A percentile compares a stretch with the other conserved stretches of the same genome.
These are phyloP conservation scores for Micractinium conductrix DNA, from an alignment of 139 green algal genomes.

Conservation along the genomic window DNA sequence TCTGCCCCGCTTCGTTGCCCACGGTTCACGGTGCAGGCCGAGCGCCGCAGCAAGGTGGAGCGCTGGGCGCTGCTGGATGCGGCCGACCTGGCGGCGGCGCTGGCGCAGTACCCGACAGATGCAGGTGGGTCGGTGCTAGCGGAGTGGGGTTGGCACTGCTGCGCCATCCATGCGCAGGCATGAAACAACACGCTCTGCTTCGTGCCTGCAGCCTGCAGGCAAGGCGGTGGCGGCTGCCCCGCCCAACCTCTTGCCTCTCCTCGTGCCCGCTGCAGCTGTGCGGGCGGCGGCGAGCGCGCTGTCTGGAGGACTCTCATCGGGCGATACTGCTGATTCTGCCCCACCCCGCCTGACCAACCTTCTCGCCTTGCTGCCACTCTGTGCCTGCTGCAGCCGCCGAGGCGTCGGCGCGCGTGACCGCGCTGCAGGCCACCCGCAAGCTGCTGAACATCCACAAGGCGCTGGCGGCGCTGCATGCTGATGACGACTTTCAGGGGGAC, in stretches of 20 bases:
- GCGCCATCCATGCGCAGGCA: too few relatives aligned
- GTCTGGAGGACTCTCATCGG: too few relatives aligned
- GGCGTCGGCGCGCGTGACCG: background rate
- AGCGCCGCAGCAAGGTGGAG: slow-evolving; percentile 34
- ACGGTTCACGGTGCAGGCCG: background rate
- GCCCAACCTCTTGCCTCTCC: too few relatives aligned
- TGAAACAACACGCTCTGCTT: too few relatives aligned
- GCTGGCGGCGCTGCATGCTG: slow-evolving; percentile 48
- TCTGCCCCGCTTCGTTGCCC: background rate
- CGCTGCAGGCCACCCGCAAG: slow-evolving; percentile 13
- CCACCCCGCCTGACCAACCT: background rate
- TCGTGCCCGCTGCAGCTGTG: background rate
- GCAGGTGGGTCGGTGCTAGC: background rate
- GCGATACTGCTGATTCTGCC: too few relatives aligned
- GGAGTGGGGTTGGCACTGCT: too few relatives aligned
- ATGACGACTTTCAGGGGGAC: slow-evolving; percentile 67
- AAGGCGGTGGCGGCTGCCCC: too few relatives aligned
- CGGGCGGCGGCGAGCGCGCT: too few relatives aligned
- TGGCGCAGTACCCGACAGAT: slow-evolving; percentile 5
- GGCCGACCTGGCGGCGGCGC: slow-evolving; percentile 25
- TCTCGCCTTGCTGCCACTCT: background rate
- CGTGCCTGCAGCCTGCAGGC: too few relatives aligned
- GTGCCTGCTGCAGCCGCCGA: background rate
- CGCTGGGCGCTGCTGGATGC: slow-evolving; percentile 20
- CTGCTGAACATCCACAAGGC: slow-evolving; percentile 49